Evolutionary conservation across 305 asterid genomes (phyloP).

Genomic region (Ilex paraguariensis): DNA sequence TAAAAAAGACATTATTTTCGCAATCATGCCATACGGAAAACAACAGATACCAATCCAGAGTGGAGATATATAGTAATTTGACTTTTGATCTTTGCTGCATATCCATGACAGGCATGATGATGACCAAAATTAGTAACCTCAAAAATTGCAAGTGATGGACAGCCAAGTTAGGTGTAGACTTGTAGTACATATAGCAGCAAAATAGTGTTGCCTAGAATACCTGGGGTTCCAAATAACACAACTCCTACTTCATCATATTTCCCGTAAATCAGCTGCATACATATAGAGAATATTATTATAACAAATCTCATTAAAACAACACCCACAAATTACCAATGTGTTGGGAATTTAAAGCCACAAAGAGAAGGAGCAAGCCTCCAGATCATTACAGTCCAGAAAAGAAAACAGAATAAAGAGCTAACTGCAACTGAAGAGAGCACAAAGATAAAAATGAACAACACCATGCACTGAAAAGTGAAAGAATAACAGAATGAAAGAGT

Average conservation of each 20-base stretch:
- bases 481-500: conserved; percentile 2
- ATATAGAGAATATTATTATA: conserved; percentile 8
- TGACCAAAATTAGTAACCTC: too few relatives aligned
- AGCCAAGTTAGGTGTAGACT: too few relatives aligned
- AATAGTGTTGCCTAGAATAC: too few relatives aligned
- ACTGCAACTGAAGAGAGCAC: not conserved
- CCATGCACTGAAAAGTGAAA: not conserved
- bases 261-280: conserved; percentile 65
- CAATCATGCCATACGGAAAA: too few relatives aligned
- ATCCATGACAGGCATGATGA: too few relatives aligned
- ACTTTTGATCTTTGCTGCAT: too few relatives aligned
- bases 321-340: not conserved
- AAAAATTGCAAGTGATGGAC: too few relatives aligned
- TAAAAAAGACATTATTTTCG: too few relatives aligned
- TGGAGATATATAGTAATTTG: too few relatives aligned
- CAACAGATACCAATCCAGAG: too few relatives aligned
- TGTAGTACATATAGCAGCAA: too few relatives aligned
- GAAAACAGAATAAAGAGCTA: not conserved
- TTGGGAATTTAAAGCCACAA: not conserved
- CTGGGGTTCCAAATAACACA: conserved; percentile 59
- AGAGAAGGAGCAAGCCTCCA: not conserved
- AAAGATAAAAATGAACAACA: not conserved
- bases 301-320: not conserved
- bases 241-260: conserved; percentile 83
- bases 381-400: not conserved